Conservation (phyloP, 441 rosid genomes). For the Populus hybrid region DNA sequence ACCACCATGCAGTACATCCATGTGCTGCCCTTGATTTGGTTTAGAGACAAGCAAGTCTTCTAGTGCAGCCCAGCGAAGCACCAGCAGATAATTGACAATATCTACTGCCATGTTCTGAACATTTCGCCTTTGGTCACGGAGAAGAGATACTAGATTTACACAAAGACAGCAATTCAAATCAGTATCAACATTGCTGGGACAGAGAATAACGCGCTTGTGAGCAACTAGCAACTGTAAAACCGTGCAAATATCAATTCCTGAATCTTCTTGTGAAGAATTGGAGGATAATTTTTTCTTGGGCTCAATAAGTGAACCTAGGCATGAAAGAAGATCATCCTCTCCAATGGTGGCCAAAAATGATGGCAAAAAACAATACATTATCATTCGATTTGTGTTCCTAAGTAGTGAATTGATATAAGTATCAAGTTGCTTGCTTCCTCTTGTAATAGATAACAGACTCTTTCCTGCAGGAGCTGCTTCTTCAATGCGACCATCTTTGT, state of each 20-base stretch:
- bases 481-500: conserved; percentile 98
- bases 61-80: conserved; percentile 86
- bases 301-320: conserved; percentile 77
- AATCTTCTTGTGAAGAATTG: conserved; percentile 62
- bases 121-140: conserved; percentile 74
- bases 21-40: conserved; percentile 78
- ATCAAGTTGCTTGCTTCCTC: conserved; percentile 91
- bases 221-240: conserved; percentile 93
- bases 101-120: conserved; percentile 90
- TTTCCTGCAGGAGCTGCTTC: conserved; percentile 88
- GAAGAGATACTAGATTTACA: conserved; percentile 87
- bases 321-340: conserved; percentile 84
- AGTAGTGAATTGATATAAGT: conserved; percentile 90
- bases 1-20: conserved; percentile 93
- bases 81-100: conserved; percentile 77
- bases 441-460: conserved; percentile 83
- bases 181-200: conserved; percentile 95
- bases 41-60: conserved; percentile 96
- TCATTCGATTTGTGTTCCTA: conserved; percentile 91
- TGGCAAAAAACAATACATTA: conserved; percentile 93
- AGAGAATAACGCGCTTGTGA: conserved; percentile 84
- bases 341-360: conserved; percentile 83
- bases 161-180: conserved; percentile 96
- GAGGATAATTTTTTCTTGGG: conserved; percentile 54
- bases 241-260: conserved; percentile 78